Conservation (phyloP, 2,329 filamentous ascomycete genomes). For the Keithomyces neogunnii region DNA sequence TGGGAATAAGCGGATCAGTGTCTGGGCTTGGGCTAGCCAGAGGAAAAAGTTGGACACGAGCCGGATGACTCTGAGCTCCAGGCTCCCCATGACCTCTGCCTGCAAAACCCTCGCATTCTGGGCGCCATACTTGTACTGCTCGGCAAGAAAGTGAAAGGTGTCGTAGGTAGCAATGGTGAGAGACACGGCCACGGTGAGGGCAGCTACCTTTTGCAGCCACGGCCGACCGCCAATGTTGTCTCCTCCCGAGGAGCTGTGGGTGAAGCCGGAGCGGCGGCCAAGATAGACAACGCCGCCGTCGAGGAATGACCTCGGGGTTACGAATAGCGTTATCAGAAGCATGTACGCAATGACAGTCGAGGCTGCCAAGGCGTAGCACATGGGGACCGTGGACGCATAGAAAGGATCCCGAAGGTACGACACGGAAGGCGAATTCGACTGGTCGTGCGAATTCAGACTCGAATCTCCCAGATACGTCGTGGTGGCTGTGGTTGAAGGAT, state of each 20-base stretch:
- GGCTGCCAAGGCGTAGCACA: conserved; percentile 85
- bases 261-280: conserved; percentile 76
- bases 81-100: conserved; percentile 69
- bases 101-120: conserved; percentile 74
- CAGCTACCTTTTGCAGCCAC: conserved; percentile 81
- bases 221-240: conserved; percentile 85
- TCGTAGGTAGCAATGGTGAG: conserved; percentile 89
- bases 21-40: conserved; percentile 96
- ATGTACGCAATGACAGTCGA: conserved; percentile 88
- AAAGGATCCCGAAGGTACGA: conserved; percentile 77
- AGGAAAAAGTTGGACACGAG: conserved; percentile 94
- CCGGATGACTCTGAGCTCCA: conserved; percentile 81
- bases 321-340: conserved; percentile 86
- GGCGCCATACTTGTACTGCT: conserved; percentile 70
- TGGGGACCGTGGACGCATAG: conserved; percentile 86
- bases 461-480: conserved; percentile 18
- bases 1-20: conserved; percentile 87
- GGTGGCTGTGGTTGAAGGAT: not conserved
- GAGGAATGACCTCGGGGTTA: conserved; percentile 89
- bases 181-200: conserved; percentile 69
- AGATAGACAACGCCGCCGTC: conserved; percentile 77
- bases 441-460: conserved; percentile 20
- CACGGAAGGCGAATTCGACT: conserved; percentile 30
- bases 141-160: conserved; percentile 76
- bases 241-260: conserved; percentile 67